These are phyloP conservation scores for Diplodia corticola DNA, from an alignment of 2,329 filamentous ascomycete species.

Conservation along the genomic window DNA sequence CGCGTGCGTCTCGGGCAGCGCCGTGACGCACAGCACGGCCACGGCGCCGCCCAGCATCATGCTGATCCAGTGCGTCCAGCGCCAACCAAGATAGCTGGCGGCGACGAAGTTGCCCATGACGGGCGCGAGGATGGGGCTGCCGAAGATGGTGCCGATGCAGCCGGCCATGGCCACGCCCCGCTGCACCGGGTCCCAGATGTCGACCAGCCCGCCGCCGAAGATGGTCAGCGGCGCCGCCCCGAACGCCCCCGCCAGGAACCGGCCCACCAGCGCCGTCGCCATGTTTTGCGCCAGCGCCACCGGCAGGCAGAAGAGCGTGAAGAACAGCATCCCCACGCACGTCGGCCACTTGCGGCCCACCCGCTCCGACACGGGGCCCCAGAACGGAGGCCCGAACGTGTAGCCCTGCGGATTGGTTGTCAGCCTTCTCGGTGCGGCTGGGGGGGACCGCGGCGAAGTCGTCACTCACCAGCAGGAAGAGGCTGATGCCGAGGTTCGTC, in stretches of 20 bases:
- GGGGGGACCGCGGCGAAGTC: neutral
- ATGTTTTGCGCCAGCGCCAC: conserved; percentile 59
- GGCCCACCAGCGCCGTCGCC: conserved; percentile 57
- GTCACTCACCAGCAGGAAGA: conserved; percentile 21
- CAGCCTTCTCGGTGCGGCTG: neutral
- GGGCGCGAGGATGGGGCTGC: conserved; percentile 61
- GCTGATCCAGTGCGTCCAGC: conserved; percentile 70
- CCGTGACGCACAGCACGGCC: conserved; percentile 60
- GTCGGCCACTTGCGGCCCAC: conserved; percentile 41
- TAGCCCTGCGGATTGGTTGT: neutral
- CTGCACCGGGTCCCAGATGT: conserved; percentile 61
- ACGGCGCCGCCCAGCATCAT: conserved; percentile 62
- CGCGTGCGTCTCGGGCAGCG: conserved; percentile 57
- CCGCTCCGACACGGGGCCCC: conserved; percentile 52
- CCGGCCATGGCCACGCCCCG: conserved; percentile 62
- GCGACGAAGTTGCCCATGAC: conserved; percentile 64
- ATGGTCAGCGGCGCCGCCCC: conserved; percentile 58
- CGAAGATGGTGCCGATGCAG: conserved; percentile 62
- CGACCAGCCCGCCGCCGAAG: conserved; percentile 30
- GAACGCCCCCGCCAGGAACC: conserved; percentile 60
- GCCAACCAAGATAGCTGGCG: conserved; percentile 62
- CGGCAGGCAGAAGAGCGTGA: conserved; percentile 56
- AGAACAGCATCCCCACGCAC: conserved; percentile 51
- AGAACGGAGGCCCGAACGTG: conserved; percentile 22
- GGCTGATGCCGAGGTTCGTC: conserved; percentile 33